These are phyloP conservation scores for Aquilaria sinensis DNA, from an alignment of 345 rosid species.

Conservation along the genomic window DNA sequence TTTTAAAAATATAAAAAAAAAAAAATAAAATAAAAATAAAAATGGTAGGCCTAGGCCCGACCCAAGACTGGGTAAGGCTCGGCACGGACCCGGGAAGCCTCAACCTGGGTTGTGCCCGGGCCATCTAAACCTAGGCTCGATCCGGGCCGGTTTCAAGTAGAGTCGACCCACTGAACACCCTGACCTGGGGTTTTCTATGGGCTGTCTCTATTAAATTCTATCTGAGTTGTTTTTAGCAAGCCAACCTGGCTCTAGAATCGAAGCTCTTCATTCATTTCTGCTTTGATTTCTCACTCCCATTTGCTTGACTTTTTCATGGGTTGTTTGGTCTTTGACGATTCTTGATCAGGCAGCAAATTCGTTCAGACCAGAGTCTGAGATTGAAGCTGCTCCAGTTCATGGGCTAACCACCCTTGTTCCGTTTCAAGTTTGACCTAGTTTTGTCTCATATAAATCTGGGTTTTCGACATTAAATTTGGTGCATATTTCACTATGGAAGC, in stretches of 20 bases:
- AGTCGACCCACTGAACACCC: no score
- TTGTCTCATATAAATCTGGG: slow-evolving; percentile 9
- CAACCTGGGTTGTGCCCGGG: no score
- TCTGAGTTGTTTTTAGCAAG: neutral
- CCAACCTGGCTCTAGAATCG: neutral
- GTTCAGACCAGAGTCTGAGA: slow-evolving; percentile 11
- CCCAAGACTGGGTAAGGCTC: no score
- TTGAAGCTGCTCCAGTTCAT: slow-evolving; percentile 14
- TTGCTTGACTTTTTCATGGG: slow-evolving; percentile 1
- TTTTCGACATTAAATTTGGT: slow-evolving; percentile 32
- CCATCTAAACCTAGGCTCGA: no score
- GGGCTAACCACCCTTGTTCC: slow-evolving; percentile 17
- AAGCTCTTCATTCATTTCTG: slow-evolving; percentile 9
- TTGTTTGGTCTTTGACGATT: slow-evolving; percentile 22
- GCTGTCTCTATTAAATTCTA: slow-evolving; percentile 17
- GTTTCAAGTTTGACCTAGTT: slow-evolving; percentile 17
- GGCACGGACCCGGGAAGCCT: no score
- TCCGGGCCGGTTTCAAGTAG: no score
- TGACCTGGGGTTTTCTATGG: slow-evolving; percentile 7
- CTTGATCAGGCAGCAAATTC: slow-evolving; percentile 31
- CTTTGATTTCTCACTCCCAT: neutral
- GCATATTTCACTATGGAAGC: slow-evolving; percentile 99
- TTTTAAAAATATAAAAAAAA: no score
- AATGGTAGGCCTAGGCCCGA: no score
- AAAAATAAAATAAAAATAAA: no score